Base-by-base conservation (phyloP, 2,329 filamentous ascomycete species). In the Microcera coccophila region DNA sequence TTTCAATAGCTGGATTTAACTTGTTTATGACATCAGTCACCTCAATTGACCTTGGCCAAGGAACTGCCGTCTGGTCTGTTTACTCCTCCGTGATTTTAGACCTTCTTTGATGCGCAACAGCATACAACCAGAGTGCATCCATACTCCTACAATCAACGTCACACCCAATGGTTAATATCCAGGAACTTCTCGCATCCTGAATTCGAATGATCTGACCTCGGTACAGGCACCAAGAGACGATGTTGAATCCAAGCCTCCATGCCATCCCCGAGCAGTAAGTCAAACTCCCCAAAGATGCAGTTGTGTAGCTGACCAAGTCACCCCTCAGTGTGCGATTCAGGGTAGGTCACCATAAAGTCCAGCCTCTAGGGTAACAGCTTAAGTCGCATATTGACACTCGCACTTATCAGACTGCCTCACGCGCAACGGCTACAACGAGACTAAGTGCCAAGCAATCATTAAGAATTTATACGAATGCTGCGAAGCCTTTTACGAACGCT, bases 401-500 rank as follows among this genome's bases (percentile, higher is more conserved):
- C 10, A 11, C 18, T 36, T 14, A n/a, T 22, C 58, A 95, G 89
- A 84, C 55, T 98, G 93, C 61, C 73, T 98, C 49, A 81, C 79
- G 36, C 91, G 83, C 66, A 90, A 90, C 64, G 82, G 81, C 41
- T 97, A 86, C 71, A 80, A 94, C 47, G 90, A 97, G 67, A 81
- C 81, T 33, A 94, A 83, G 61, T 98, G 93, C 66, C 79, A 85
- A 60, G 65, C 70, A 15, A 73, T 89, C 59, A 78, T 98, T 43
- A 84, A 91, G 62, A 87, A 89, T 3, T 72, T 98, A 18, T 98
- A 97, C 66, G 85, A 93, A 55, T 98, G 93, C 68, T 98, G 93
- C 67, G 83, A 90, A 59, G 78, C 80, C 11, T 95, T 97, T 63
- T 97, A 98, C 68, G 71, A 84, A 56, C 76, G 79, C 44, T 79